phyloP scores from a whole-genome alignment of 164 flowering plant genomes.

The Vitis rotundifolia region DNA sequence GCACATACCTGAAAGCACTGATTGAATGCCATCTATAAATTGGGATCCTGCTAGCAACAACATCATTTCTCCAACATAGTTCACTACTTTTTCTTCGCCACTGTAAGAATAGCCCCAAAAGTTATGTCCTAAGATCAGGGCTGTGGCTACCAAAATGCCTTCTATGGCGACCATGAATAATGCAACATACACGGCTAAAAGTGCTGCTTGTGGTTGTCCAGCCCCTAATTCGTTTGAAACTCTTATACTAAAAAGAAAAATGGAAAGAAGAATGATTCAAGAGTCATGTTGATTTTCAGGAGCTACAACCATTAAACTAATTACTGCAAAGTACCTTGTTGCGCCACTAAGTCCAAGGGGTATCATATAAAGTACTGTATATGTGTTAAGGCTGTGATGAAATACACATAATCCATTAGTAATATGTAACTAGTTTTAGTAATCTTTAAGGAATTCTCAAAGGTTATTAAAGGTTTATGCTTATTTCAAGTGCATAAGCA shows the following conservation, averaged over 20 bases:
- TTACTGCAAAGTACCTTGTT: slow-evolving; percentile 24
- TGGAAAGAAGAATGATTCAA: neutral
- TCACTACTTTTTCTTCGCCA: slow-evolving; percentile 23
- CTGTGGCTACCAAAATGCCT: slow-evolving; percentile 19
- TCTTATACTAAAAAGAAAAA: slow-evolving; percentile 23
- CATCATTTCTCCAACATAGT: slow-evolving; percentile 29
- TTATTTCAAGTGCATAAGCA: no score
- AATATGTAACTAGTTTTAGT: no score
- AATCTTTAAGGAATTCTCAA: no score
- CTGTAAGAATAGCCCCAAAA: slow-evolving; percentile 33
- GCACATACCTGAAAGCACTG: slow-evolving; percentile 30
- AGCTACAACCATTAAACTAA: no score
- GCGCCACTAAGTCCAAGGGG: slow-evolving; percentile 38
- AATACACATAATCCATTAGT: no score
- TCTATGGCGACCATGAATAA: slow-evolving; percentile 19
- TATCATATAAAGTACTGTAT: slow-evolving; percentile 24
- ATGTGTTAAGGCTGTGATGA: slow-evolving; percentile 26
- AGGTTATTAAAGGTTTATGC: no score
- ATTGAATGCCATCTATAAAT: slow-evolving; percentile 32
- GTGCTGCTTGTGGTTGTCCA: slow-evolving; percentile 29
- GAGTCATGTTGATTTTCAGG: no score
- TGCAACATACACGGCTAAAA: slow-evolving; percentile 23
- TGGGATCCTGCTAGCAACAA: slow-evolving; percentile 21
- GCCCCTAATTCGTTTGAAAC: slow-evolving; percentile 52
- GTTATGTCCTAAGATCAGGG: slow-evolving; percentile 16